These are phyloP conservation scores for Neurospora sp. DNA, from an alignment of 495 filamentous ascomycete species.

Conservation along the genomic window DNA sequence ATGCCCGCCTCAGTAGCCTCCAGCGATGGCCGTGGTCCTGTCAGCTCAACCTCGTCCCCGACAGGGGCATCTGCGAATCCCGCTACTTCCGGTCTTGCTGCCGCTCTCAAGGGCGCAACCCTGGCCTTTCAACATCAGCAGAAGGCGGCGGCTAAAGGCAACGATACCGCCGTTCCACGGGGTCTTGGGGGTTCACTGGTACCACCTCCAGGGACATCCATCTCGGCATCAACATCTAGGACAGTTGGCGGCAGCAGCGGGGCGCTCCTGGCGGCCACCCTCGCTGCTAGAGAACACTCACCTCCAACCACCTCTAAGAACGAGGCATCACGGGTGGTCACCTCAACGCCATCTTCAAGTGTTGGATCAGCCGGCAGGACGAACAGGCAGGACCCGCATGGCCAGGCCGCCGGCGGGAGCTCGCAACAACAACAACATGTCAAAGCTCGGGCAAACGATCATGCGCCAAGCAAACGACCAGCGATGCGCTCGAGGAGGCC, in stretches of 20 bases:
- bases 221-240: slow-evolving; percentile 8
- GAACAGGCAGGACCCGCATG: background rate
- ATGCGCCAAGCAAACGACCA: background rate
- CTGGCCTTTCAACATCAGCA: slow-evolving; percentile 33
- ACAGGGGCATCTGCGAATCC: slow-evolving; percentile 5
- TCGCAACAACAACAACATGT: background rate
- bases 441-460: background rate
- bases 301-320: background rate
- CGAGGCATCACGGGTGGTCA: background rate
- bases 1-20: slow-evolving; percentile 1
- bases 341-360: background rate
- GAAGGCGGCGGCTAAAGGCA: background rate
- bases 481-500: background rate
- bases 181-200: background rate
- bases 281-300: slow-evolving; percentile 14
- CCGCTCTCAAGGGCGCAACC: slow-evolving; percentile 38
- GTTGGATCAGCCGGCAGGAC: background rate
- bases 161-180: slow-evolving; percentile 3
- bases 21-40: slow-evolving; percentile 1
- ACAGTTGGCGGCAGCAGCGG: slow-evolving; percentile 22
- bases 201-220: slow-evolving; percentile 4
- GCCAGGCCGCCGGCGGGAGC: background rate
- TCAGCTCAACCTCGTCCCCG: background rate
- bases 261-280: slow-evolving; percentile 41
- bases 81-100: slow-evolving; percentile 8